Base-by-base conservation (phyloP, 768 basidiomycete genomes). In the Suillus variegatus region DNA sequence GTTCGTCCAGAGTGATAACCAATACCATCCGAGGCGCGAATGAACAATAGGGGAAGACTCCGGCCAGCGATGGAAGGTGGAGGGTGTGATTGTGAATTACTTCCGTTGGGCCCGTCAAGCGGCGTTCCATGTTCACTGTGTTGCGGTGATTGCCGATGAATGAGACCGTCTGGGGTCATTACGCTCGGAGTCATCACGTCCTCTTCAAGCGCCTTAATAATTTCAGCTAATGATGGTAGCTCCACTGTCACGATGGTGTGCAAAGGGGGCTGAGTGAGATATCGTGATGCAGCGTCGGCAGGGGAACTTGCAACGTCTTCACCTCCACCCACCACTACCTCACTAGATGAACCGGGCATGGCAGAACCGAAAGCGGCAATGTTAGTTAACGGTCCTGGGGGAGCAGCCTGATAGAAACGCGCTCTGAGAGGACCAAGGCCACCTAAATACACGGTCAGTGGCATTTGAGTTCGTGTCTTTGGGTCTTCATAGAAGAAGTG, bases 1-100 rank as follows among this genome's bases (percentile, higher is more conserved):
- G 90, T 91, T 67, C 92, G 86, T 44, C 93, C 93, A 25, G 94
- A 94, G 74, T 94, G 92, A 75, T 94, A 95, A 5, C 93, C 93
- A 38, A 94, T 88, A n/a, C 94, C 92, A 70, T 95, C 93, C 49
- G 81, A 85, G 18, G 89, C 81, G 40, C 93, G 87, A 64, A 95
- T 93, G 73, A 95, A 94, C 46, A 95, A 75, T 69, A 95, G 73
- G 0, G 93, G 93, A 6, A 95, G 80, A 68, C 84, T 91, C 61
- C 89, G 86, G 9, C 90, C 89, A 3, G 86, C 74, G 57, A 92
- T 85, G n/a, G 86, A 79, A 38, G 86, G 72, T 52, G 83, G 79
- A 44, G 68, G 60, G 20, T 84, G 78, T 64, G 64, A 66, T 65
- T 71, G 77, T 28, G 65, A 64, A 4, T 46, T 71, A 52, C 69